These are phyloP conservation scores for Phytophthora nicotianae DNA, from an alignment of 352 stramenopile genomes.

Conservation along the genomic window DNA sequence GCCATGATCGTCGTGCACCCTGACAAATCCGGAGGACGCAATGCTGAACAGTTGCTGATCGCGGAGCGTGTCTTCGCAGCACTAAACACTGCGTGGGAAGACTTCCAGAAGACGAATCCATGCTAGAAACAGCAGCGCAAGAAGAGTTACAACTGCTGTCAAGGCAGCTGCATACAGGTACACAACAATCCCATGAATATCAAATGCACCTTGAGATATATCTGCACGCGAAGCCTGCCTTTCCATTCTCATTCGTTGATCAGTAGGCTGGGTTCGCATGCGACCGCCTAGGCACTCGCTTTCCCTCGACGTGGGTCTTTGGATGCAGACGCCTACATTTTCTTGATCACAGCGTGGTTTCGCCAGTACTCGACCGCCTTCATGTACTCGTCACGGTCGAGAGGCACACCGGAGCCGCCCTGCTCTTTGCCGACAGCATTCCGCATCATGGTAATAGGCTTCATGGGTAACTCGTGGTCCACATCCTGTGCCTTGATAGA, in stretches of 20 bases:
- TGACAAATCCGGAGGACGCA: conserved; percentile 88
- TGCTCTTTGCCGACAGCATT: conserved; percentile 98
- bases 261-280: conserved; percentile 5
- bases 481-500: conserved; percentile 98
- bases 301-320: conserved; percentile 3
- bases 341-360: conserved; percentile 87
- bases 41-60: conserved; percentile 89
- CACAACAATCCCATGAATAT: conserved; percentile 38
- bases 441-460: conserved; percentile 97
- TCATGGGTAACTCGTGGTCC: conserved; percentile 97
- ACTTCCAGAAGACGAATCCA: conserved; percentile 81
- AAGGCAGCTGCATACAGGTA: conserved; percentile 30
- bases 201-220: conserved; percentile 44
- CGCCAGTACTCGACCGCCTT: conserved; percentile 90
- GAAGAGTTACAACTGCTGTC: conserved; percentile 9
- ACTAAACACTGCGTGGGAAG: conserved; percentile 90
- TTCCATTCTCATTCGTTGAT: conserved; percentile 26
- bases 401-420: conserved; percentile 84
- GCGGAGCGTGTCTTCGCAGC: conserved; percentile 91
- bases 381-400: conserved; percentile 82
- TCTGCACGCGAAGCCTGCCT: conserved; percentile 24
- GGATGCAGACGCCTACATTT: conserved; percentile 34
- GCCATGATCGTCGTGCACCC: conserved; percentile 94
- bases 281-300: conserved; percentile 4
- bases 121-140: conserved; percentile 42